Conservation (phyloP, 805 yeast species). For the Saccharomycopsis fibuligera region DNA sequence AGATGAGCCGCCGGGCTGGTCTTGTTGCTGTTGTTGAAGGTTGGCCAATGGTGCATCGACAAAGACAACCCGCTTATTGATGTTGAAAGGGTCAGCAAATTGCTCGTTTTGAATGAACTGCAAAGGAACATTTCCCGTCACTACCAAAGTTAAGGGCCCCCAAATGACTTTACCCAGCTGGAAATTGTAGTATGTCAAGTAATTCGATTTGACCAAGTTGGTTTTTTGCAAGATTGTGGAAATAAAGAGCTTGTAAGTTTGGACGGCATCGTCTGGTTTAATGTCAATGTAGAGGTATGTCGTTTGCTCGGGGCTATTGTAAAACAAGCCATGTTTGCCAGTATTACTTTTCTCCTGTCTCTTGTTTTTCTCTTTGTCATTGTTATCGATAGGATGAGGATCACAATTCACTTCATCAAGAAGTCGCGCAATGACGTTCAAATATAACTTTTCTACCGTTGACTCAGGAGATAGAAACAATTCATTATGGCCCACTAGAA, state of each 20-base stretch:
- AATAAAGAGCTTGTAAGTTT: conserved; percentile 41
- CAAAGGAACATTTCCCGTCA: conserved; percentile 61
- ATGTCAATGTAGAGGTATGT: conserved; percentile 48
- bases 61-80: conserved; percentile 31
- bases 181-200: conserved; percentile 44
- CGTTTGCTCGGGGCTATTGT: conserved; percentile 42
- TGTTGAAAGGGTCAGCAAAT: conserved; percentile 23
- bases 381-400: conserved; percentile 34
- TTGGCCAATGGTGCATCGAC: conserved; percentile 40
- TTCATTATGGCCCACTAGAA: conserved; percentile 23
- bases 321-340: conserved; percentile 37
- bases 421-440: conserved; percentile 46
- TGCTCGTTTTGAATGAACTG: conserved; percentile 28
- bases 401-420: conserved; percentile 42
- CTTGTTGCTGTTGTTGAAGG: not conserved
- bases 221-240: conserved; percentile 30
- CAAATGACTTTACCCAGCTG: conserved; percentile 28
- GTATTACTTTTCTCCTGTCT: conserved; percentile 34
- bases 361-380: conserved; percentile 27
- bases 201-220: conserved; percentile 29
- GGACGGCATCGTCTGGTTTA: conserved; percentile 39
- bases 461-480: not conserved
- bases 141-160: conserved; percentile 56
- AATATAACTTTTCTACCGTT: conserved; percentile 35
- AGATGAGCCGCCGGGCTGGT: not conserved